Base-by-base conservation (phyloP, 139 green algal genomes). In the Gonium pectorale region DNA sequence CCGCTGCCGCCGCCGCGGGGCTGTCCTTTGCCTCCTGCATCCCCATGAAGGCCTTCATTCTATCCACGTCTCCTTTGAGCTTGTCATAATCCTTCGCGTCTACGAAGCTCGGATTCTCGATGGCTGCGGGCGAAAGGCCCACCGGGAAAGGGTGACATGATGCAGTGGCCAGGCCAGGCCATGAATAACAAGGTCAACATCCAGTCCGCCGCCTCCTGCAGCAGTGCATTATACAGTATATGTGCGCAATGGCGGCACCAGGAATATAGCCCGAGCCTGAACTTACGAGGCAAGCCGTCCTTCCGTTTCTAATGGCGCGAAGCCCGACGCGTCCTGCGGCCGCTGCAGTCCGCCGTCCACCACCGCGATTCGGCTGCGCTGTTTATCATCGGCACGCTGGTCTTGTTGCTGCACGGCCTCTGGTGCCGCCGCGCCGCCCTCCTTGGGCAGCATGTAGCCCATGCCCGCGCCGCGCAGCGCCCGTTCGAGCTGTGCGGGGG, bases 211-310 rank as follows among this genome's bases (percentile, higher is more conserved):
- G n/a, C n/a, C n/a, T n/a, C n/a, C n/a, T n/a, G n/a, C n/a, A n/a
- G n/a, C n/a, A n/a, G n/a, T n/a, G n/a, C n/a, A n/a, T n/a, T n/a
- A n/a, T n/a, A n/a, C n/a, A n/a, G n/a, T n/a, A 19, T 15, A 19
- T 15, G 19, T 15, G 49, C 17, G 17, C 17, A 19, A 15, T 15
- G 49, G 17, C 19, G 49, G 49, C 17, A 56, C 49, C 17, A 15
- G n/a, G n/a, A n/a, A n/a, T n/a, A n/a, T n/a, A n/a, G n/a, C n/a
- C n/a, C n/a, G n/a, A n/a, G n/a, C n/a, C n/a, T n/a, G n/a, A n/a
- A 77, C 68, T 77, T 37, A 77, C 68, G 68, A 13, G 68, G 68
- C 41, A 77, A 37, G 43, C 68, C 68, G 68, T 81, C 74, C 75
- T 60, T 67, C n/a, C 70, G 46, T n/a, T n/a, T 31, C 70, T n/a